Evolutionary conservation across 202 grass and related monocot genomes (phyloP), one percentile per base, ranked within the genome.

Genomic region (Schoenoplectus tabernaemontani): DNA sequence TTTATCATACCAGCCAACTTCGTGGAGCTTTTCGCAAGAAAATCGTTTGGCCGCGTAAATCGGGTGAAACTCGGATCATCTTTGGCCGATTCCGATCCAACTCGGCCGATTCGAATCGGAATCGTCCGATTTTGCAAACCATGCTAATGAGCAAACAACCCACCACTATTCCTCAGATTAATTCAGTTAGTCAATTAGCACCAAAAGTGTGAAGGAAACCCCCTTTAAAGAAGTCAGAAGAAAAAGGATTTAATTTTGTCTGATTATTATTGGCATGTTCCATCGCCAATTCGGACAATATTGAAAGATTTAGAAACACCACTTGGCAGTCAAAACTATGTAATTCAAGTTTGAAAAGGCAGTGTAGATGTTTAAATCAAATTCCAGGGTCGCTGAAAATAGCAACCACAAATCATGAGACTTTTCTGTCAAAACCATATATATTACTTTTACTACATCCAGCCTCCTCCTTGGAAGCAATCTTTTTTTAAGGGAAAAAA

Each of bases 381-480:
- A 32, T 17, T 53, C 46, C 23, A 53, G 30, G 22, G 19, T 15
- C 19, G 9, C 12, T 73, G 48, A 51, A 71, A 30, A 48, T 30
- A 71, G 11, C 42, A 71, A 26, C 19, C 41, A 30, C 41, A 44
- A 68, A 67, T 67, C 17, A 11, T 42, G 41, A 1, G 1, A 71
- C 39, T 24, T 48, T 71, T 53, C 24, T 2, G 19, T 33, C 69
- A 11, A 26, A n/a, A n/a, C n/a, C n/a, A 33, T 51, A 3, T 11
- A 13, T 51, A 15, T 22, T 50, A 50, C 68, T 51, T 73, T n/a
- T 50, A 30, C 33, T 17, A 28, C 23, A 53, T 32, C 24, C 24
- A 73, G 69, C 44, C 69, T 73, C 69, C 69, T 51, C 44, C 0
- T 17, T 73, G 44, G 69, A 73, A 73, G 24, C 69, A 73, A 50